Conservation (phyloP, 441 rosid genomes). For the Theobroma grandiflorum region DNA sequence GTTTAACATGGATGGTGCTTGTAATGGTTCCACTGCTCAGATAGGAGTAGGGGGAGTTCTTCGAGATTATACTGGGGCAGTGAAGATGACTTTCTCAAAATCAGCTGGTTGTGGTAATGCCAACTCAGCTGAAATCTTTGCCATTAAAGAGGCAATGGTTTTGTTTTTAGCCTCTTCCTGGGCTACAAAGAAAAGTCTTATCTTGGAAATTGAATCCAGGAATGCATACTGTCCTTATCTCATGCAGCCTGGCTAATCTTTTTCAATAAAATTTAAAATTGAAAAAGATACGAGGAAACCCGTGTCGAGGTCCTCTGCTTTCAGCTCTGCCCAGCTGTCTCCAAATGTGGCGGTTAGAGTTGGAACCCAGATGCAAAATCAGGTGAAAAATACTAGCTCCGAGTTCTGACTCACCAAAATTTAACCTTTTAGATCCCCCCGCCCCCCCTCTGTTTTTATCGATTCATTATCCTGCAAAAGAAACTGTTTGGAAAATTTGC, state of each 20-base stretch:
- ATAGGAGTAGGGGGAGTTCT: too few relatives aligned
- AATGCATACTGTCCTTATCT: not conserved
- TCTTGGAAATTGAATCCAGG: too few relatives aligned
- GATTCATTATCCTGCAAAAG: not conserved
- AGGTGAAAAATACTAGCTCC: not conserved
- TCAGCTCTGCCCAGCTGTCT: not conserved
- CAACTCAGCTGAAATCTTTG: too few relatives aligned
- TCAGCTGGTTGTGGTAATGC: too few relatives aligned
- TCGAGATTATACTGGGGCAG: too few relatives aligned
- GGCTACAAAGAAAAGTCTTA: too few relatives aligned
- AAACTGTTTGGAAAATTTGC: not conserved
- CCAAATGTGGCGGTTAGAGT: not conserved
- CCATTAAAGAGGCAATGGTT: too few relatives aligned
- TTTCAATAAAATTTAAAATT: not conserved
- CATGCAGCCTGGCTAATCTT: not conserved
- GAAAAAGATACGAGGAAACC: not conserved
- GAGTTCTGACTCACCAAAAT: not conserved
- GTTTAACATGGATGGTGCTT: too few relatives aligned
- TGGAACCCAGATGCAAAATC: not conserved
- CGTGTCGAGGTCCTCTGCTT: not conserved
- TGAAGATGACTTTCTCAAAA: too few relatives aligned
- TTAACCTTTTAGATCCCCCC: not conserved
- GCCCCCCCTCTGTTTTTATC: not conserved
- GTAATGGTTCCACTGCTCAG: too few relatives aligned
- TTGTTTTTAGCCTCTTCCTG: too few relatives aligned